Evolutionary conservation across 345 rosid genomes (phyloP).

Genomic region (Populus deltoides): DNA sequence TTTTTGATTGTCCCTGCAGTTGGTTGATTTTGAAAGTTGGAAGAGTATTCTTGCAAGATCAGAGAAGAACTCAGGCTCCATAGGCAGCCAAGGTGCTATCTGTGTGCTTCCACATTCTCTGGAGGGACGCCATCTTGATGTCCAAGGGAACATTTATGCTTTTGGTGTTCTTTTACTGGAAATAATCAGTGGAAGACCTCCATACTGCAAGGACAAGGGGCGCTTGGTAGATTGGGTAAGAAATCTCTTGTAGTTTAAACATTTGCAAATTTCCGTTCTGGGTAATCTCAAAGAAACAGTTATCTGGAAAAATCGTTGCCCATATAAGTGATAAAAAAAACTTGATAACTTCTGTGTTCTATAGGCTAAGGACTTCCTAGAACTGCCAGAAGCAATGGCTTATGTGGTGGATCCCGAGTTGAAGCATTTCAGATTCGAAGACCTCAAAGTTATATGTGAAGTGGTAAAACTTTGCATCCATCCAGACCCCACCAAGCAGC

Average conservation of each 20-base stretch:
- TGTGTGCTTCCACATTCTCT: constrained; percentile 76
- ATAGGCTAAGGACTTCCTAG: constrained; percentile 90
- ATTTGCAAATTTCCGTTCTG: neutral
- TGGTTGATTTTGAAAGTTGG: constrained; percentile 98
- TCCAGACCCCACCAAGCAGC: constrained; percentile 51
- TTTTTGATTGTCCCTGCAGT: constrained; percentile 39
- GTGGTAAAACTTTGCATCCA: constrained; percentile 64
- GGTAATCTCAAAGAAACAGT: neutral
- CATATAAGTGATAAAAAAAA: neutral
- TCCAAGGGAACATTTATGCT: constrained; percentile 81
- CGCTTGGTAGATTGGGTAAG: constrained; percentile 86
- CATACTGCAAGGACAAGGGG: constrained; percentile 85
- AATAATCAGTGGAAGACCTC: constrained; percentile 87
- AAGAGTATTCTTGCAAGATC: constrained; percentile 85
- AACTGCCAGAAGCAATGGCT: constrained; percentile 68
- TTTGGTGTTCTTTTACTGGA: constrained; percentile 86
- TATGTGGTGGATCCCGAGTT: constrained; percentile 84
- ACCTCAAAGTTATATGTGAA: constrained; percentile 75
- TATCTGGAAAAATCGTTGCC: neutral
- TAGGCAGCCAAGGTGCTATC: constrained; percentile 68
- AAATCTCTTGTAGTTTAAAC: neutral
- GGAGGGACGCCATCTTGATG: constrained; percentile 72
- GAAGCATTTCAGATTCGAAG: constrained; percentile 69
- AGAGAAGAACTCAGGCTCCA: constrained; percentile 72
- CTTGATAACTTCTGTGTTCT: constrained; percentile 2